These are phyloP conservation scores for Plectranthus barbatus DNA, from an alignment of 257 asterid species.

Conservation along the genomic window DNA sequence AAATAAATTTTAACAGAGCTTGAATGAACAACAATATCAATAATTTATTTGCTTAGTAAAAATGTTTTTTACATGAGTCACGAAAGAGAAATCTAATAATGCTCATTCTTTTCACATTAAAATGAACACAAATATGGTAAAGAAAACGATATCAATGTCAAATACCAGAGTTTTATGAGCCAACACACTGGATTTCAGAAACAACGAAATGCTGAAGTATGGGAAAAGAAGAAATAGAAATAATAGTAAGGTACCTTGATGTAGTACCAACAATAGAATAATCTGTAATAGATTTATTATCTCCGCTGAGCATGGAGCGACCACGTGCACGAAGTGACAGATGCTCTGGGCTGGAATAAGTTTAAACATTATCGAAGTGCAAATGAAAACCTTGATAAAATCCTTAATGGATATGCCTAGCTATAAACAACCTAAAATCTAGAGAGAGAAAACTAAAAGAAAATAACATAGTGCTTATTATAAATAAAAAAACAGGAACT, in stretches of 20 bases:
- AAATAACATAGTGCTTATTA: not conserved
- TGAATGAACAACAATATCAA: no score
- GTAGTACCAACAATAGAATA: conserved; percentile 47
- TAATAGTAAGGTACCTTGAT: conserved; percentile 43
- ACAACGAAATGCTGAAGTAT: not conserved
- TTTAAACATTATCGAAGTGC: conserved; percentile 2
- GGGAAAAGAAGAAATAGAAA: not conserved
- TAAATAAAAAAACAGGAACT: conserved; percentile 10
- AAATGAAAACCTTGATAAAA: conserved; percentile 1
- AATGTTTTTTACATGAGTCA: no score
- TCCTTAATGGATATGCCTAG: not conserved
- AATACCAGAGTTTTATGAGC: conserved; percentile 1
- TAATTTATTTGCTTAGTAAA: no score
- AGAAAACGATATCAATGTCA: conserved; percentile 3
- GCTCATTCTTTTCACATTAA: not conserved
- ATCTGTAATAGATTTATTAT: conserved; percentile 47
- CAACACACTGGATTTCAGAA: not conserved
- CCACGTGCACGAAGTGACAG: conserved; percentile 62
- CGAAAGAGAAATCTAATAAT: no score
- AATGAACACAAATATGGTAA: not conserved
- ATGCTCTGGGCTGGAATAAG: conserved; percentile 78
- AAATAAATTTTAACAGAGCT: not conserved
- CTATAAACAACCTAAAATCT: not conserved
- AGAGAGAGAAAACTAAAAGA: not conserved
- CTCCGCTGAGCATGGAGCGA: conserved; percentile 87